Percentiles rank a stretch among this genome's conserved stretches.
phyloP scores from a whole-genome alignment of 495 filamentous ascomycete species.

The Daldinia loculata region DNA sequence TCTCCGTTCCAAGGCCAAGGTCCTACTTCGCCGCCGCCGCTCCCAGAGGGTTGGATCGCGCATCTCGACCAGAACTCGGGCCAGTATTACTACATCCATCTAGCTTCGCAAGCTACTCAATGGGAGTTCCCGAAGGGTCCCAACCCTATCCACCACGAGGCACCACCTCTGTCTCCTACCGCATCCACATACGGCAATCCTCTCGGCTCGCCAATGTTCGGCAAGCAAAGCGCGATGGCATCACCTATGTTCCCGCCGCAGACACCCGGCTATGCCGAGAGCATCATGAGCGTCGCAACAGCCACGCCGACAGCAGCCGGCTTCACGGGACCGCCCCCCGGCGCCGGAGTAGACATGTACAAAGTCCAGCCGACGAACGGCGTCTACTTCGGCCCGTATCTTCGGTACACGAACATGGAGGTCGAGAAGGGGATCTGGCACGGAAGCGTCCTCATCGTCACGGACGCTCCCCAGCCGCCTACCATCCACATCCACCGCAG shows the following conservation, averaged over 20 bases:
- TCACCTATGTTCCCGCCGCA: conserved; percentile 79
- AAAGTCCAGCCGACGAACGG: conserved; percentile 93
- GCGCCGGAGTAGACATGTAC: conserved; percentile 88
- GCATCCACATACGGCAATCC: conserved; percentile 81
- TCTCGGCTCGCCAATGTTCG: conserved; percentile 75
- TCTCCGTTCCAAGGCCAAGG: conserved; percentile 63
- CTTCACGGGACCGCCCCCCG: conserved; percentile 85
- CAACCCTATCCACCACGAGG: conserved; percentile 80
- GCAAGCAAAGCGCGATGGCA: conserved; percentile 73
- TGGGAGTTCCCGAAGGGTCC: conserved; percentile 98
- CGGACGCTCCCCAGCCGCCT: conserved; percentile 90
- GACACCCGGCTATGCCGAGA: conserved; percentile 76
- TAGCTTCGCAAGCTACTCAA: conserved; percentile 94
- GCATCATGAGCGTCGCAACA: conserved; percentile 80
- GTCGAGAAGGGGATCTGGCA: conserved; percentile 90
- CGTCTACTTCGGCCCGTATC: conserved; percentile 97
- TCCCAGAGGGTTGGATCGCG: conserved; percentile 98
- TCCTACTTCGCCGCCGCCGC: conserved; percentile 83
- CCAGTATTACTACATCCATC: conserved; percentile 98
- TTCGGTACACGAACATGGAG: conserved; percentile 97
- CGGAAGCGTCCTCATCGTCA: conserved; percentile 78
- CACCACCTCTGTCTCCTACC: conserved; percentile 80
- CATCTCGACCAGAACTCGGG: conserved; percentile 94
- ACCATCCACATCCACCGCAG: conserved; percentile 97
- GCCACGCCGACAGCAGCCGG: conserved; percentile 72